phyloP scores from a whole-genome alignment of 1,284 basidiomycete genomes.

The Ganoderma lingzhi region DNA sequence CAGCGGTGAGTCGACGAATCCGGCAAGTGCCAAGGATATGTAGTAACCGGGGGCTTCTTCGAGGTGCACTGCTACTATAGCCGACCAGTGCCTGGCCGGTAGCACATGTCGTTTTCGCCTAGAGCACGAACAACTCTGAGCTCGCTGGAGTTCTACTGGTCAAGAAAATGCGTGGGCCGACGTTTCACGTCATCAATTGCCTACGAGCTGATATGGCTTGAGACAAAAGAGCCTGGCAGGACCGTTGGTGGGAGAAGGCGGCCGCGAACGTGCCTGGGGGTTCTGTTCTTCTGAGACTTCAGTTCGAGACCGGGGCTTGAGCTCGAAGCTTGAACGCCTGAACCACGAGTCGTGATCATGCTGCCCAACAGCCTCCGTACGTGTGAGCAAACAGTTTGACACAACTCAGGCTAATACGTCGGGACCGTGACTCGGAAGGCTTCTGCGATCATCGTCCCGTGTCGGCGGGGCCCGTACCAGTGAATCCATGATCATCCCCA shows the following conservation, averaged over 20 bases:
- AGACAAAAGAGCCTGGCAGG: conserved; percentile 1
- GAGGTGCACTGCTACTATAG: conserved; percentile 12
- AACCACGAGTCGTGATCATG: neutral
- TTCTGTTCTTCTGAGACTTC: neutral
- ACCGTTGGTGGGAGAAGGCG: neutral
- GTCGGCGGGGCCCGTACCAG: conserved; percentile 3
- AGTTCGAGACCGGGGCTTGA: neutral
- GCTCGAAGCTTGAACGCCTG: neutral
- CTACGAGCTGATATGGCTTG: neutral
- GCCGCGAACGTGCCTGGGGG: neutral
- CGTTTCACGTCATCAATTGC: conserved; percentile 7
- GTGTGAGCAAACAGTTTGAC: conserved; percentile 10
- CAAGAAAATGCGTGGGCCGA: conserved; percentile 6
- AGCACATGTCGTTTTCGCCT: conserved; percentile 29
- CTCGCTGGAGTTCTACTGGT: conserved; percentile 3
- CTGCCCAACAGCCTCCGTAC: conserved; percentile 11
- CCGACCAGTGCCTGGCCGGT: conserved; percentile 20
- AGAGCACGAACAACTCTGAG: neutral
- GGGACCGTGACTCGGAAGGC: conserved; percentile 8
- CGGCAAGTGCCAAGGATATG: neutral
- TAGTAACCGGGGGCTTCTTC: neutral
- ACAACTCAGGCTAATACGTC: conserved; percentile 24
- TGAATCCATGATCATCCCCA: conserved; percentile 8
- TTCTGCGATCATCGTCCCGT: conserved; percentile 25
- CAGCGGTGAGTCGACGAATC: neutral